Conservation (phyloP, 1,284 basidiomycete species). For the Lignosus rhinocerotis region DNA sequence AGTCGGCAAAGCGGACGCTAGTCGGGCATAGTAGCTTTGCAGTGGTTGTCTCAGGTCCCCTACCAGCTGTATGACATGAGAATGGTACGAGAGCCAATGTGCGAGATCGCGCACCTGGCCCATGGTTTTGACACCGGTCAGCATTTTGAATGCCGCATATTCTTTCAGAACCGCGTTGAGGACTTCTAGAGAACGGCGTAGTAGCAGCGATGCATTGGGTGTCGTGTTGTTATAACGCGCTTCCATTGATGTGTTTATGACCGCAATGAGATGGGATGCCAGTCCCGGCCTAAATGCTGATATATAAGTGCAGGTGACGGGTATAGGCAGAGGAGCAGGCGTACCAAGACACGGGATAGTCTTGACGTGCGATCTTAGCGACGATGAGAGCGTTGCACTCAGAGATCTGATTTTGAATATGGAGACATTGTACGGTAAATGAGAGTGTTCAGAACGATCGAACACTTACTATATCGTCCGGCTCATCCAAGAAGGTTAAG, state of each 20-base stretch:
- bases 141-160: conserved; percentile 66
- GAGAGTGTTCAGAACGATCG: neutral
- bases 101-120: conserved; percentile 41
- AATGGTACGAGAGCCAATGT: neutral
- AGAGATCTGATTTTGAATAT: conserved; percentile 53
- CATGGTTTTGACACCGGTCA: conserved; percentile 65
- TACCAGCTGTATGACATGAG: conserved; percentile 47
- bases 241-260: conserved; percentile 54
- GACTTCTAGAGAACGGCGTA: conserved; percentile 61
- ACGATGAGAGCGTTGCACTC: conserved; percentile 71
- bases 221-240: conserved; percentile 44
- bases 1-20: conserved; percentile 48
- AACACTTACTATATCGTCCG: conserved; percentile 64
- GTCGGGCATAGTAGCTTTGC: conserved; percentile 57
- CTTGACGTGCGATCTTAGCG: conserved; percentile 68
- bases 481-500: conserved; percentile 66
- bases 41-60: conserved; percentile 52
- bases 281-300: conserved; percentile 55
- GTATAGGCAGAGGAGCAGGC: conserved; percentile 14
- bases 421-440: neutral
- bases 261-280: conserved; percentile 54
- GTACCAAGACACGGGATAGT: conserved; percentile 71
- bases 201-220: conserved; percentile 50
- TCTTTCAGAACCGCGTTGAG: conserved; percentile 70
- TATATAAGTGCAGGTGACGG: neutral